Percentiles rank a stretch among this genome's conserved stretches.
Evolutionary conservation across 1,139 yeast species (phyloP).

Genomic region (Pichia sp.): DNA sequence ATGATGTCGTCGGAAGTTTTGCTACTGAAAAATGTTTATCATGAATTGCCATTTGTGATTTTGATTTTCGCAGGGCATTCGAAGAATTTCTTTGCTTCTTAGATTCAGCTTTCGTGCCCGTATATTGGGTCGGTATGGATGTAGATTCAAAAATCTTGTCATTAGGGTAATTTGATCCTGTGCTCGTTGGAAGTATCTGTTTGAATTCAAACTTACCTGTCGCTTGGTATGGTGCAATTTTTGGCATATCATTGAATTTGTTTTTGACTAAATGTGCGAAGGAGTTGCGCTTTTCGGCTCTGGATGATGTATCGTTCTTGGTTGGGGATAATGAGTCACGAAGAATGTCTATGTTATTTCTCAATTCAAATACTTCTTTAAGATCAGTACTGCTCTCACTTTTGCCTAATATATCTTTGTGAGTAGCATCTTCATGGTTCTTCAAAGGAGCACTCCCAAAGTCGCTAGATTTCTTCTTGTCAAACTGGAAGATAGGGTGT

Average conservation of each 20-base stretch:
- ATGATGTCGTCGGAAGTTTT: slow-evolving; percentile 24
- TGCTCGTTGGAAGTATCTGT: slow-evolving; percentile 1
- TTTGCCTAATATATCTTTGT: too few relatives aligned
- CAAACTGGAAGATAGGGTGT: too few relatives aligned
- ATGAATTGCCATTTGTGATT: slow-evolving; percentile 22
- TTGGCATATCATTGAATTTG: slow-evolving; percentile 4
- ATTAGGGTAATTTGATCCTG: background rate
- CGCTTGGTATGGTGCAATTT: background rate
- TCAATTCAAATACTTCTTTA: too few relatives aligned
- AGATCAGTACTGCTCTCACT: too few relatives aligned
- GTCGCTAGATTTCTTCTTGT: too few relatives aligned
- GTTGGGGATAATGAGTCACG: slow-evolving; percentile 26
- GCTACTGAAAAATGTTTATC: slow-evolving; percentile 13
- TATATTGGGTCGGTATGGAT: background rate
- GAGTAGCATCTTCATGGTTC: too few relatives aligned
- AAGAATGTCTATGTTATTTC: slow-evolving; percentile 28
- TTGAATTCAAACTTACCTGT: slow-evolving; percentile 2
- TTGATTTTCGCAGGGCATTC: slow-evolving; percentile 17
- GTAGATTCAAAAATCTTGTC: background rate
- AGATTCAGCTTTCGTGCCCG: background rate
- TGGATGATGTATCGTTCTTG: background rate
- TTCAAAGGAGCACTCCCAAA: too few relatives aligned
- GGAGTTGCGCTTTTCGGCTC: slow-evolving; percentile 5
- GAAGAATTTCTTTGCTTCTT: slow-evolving; percentile 5
- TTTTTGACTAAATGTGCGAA: slow-evolving; percentile 7